Evolutionary conservation across 192 early-diverging fungal species (phyloP).

Genomic region (Diversispora eburnea): DNA sequence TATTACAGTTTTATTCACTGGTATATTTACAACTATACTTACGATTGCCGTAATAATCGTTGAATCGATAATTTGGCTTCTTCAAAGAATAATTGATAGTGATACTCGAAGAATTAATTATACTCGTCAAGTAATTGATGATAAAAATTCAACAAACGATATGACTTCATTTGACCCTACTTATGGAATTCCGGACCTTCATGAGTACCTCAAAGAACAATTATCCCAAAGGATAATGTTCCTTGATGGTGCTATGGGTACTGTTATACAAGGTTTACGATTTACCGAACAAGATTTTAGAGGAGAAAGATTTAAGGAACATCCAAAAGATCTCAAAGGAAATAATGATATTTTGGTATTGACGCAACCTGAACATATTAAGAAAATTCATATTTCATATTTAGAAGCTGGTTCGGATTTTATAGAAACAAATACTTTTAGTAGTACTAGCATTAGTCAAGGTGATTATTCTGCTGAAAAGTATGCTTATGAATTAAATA

Average conservation of each 20-base stretch:
- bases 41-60: too few species aligned
- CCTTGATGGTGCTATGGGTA: slow-evolving; percentile 97
- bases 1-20: too few species aligned
- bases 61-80: too few species aligned
- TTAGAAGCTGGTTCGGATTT: slow-evolving; percentile 89
- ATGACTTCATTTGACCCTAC: background rate
- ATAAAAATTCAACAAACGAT: too few species aligned
- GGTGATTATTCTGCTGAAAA: slow-evolving; percentile 86
- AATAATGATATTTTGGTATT: slow-evolving; percentile 96
- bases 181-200: slow-evolving; percentile 33
- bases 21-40: too few species aligned
- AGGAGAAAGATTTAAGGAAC: slow-evolving; percentile 78
- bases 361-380: slow-evolving; percentile 85
- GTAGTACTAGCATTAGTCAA: slow-evolving; percentile 86
- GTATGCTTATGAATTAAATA: slow-evolving; percentile 89
- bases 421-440: slow-evolving; percentile 97
- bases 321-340: slow-evolving; percentile 83
- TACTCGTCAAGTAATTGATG: too few species aligned
- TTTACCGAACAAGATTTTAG: slow-evolving; percentile 86
- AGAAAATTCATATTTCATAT: slow-evolving; percentile 87
- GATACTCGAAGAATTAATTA: too few species aligned
- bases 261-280: slow-evolving; percentile 80
- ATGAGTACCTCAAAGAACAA: slow-evolving; percentile 70
- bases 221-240: slow-evolving; percentile 88
- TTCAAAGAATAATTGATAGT: too few species aligned